Percentiles rank a stretch among this genome's conserved stretches.
Evolutionary conservation across 2,329 filamentous ascomycete species (phyloP).

Genomic region (Seiridium unicorne): DNA sequence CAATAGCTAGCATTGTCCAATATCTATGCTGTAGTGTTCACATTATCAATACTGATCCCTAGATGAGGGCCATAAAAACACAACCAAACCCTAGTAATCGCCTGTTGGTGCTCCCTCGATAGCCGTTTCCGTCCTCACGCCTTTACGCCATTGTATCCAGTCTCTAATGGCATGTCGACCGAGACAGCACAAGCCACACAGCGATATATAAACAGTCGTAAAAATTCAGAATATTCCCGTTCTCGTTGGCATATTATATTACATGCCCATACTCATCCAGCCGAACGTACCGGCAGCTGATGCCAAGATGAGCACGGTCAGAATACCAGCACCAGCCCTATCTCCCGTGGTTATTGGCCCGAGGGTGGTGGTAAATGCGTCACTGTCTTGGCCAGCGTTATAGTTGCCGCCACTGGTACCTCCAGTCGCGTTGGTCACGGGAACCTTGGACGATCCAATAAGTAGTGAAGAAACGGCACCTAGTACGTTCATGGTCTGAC

Average conservation of each 20-base stretch:
- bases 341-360: slow-evolving; percentile 41
- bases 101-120: neutral
- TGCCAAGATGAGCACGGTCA: slow-evolving; percentile 44
- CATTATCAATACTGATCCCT: neutral
- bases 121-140: neutral
- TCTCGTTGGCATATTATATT: slow-evolving; percentile 4
- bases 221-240: neutral
- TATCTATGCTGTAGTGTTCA: neutral
- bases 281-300: slow-evolving; percentile 38
- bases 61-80: neutral
- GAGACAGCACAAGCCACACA: neutral
- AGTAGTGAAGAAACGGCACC: slow-evolving; percentile 54
- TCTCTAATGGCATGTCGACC: neutral
- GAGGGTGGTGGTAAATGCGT: slow-evolving; percentile 29
- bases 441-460: slow-evolving; percentile 36
- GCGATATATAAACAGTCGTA: neutral
- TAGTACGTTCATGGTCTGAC: slow-evolving; percentile 60
- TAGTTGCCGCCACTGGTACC: slow-evolving; percentile 49
- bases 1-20: too few relatives aligned
- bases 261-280: slow-evolving; percentile 46
- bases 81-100: neutral
- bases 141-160: neutral
- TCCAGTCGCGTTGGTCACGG: slow-evolving; percentile 45
- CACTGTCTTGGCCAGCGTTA: slow-evolving; percentile 36
- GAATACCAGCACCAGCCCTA: slow-evolving; percentile 45